Base-by-base conservation (phyloP, 2,329 filamentous ascomycete species). In the Pyricularia grisea region DNA sequence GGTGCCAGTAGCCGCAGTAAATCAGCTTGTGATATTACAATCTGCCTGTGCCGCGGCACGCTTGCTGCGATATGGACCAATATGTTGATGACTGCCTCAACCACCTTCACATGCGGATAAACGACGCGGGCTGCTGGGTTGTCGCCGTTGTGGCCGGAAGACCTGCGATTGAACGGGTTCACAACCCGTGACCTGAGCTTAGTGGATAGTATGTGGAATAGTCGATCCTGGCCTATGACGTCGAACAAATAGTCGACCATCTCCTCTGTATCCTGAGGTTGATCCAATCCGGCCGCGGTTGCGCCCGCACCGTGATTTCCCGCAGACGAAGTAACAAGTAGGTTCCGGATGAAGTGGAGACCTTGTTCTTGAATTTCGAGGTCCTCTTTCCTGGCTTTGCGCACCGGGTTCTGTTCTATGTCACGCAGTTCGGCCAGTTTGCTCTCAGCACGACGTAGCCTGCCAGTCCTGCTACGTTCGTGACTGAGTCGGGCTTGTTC, bases 31-130 rank as follows among this genome's bases (percentile, higher is more conserved):
- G 88, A 84, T 68, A 96, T 87, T 12, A 97, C 83, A 20, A 92
- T 80, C 75, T 94, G 89, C 69, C 93, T 88, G 78, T 97, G 93
- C 33, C 87, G 85, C 3, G 93, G 88, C 14, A 89, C 83, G 72
- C 92, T 92, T 11, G 94, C 94, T 23, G 93, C 93, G 74, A 98
- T 88, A 79, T 98, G 93, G 17, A 95, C 90, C 66, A 98, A 84
- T 69, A 97, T 89, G 76, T 89, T 95, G 31, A 93, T 87, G 12
- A 94, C 90, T 2, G 92, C 86, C 74, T 87, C 86, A 67, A 97
- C 85, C 71, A 97, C 91, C 78, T 92, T 91, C 28, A 84, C 76
- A 71, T 87, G 85, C 10, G 87, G 84, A 70, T 87, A 83, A 11
- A 89, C 76, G 31, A 89, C 79, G 65, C 83, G 81, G 0, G 83